Evolutionary conservation across 108 stramenopile species (phyloP).

Genomic region (Fistulifera solaris): DNA sequence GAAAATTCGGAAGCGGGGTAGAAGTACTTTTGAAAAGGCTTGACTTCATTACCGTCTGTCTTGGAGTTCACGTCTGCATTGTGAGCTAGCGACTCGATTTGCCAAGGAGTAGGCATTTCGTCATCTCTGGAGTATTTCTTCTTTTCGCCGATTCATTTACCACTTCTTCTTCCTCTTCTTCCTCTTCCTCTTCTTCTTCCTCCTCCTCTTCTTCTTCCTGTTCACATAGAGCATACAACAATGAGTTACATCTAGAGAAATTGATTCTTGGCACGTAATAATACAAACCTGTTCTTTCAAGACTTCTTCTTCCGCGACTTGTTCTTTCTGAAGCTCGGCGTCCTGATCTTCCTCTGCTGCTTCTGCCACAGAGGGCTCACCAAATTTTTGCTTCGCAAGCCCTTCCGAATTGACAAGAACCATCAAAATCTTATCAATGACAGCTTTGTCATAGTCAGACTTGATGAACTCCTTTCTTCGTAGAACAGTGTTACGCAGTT

Average conservation of each 20-base stretch:
- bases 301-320: constrained; percentile 95
- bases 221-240: constrained; percentile 7
- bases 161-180: constrained; percentile 92
- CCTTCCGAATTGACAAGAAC: constrained; percentile 89
- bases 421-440: constrained; percentile 88
- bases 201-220: constrained; percentile 90
- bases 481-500: constrained; percentile 67
- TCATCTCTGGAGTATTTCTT: constrained; percentile 95
- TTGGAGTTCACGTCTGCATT: constrained; percentile 21
- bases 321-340: constrained; percentile 86
- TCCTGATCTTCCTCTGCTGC: constrained; percentile 80
- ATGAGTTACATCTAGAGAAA: constrained; percentile 1
- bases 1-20: constrained; percentile 90
- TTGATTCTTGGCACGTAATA: constrained; percentile 11
- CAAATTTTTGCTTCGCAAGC: constrained; percentile 43
- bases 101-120: constrained; percentile 91
- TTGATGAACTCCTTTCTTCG: constrained; percentile 68
- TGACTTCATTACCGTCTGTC: constrained; percentile 10
- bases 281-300: constrained; percentile 86
- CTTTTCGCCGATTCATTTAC: constrained; percentile 87
- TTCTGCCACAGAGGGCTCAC: constrained; percentile 43
- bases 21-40: constrained; percentile 79
- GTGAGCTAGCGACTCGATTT: constrained; percentile 56
- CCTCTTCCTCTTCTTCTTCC: constrained; percentile 85
- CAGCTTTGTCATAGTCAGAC: constrained; percentile 81